Percentiles rank a stretch among this genome's conserved stretches.
Conservation (phyloP, 257 asterid species). For the Rubia yunnanensis region DNA sequence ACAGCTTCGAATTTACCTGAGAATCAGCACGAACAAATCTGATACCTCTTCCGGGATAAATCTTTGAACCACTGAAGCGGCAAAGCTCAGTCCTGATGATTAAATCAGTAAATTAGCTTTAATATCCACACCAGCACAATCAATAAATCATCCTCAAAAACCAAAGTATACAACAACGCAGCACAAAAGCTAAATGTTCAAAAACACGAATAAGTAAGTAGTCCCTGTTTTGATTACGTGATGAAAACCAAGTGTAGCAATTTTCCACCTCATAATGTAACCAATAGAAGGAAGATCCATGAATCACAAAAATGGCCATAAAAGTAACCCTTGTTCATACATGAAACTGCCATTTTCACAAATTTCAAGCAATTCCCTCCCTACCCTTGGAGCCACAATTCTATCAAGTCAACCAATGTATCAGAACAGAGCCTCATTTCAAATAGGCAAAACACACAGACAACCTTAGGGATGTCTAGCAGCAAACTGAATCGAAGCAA, state of each 20-base stretch:
- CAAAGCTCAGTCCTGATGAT: conserved; percentile 21
- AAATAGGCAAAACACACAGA: too few species aligned
- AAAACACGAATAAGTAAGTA: not conserved
- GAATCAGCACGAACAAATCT: conserved; percentile 26
- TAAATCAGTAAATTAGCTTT: not conserved
- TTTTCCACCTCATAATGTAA: too few species aligned
- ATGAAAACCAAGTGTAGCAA: too few species aligned
- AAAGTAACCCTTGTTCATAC: too few species aligned
- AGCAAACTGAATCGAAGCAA: not conserved
- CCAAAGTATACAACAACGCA: not conserved
- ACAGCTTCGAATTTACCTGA: conserved; percentile 8
- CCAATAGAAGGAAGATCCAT: not conserved
- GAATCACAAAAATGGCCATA: not conserved
- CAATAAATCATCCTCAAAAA: not conserved
- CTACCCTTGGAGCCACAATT: not conserved
- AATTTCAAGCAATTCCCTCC: not conserved
- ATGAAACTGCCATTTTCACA: too few species aligned
- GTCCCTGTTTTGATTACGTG: too few species aligned
- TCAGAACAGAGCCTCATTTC: not conserved
- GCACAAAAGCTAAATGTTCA: too few species aligned
- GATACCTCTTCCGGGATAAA: conserved; percentile 24
- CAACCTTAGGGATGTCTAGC: not conserved
- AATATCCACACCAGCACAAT: not conserved
- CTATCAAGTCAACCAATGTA: not conserved
- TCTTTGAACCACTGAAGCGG: conserved; percentile 27